Percentiles rank a stretch among this genome's conserved stretches.
Conservation (phyloP, 257 asterid genomes). For the Salvia splendens region DNA sequence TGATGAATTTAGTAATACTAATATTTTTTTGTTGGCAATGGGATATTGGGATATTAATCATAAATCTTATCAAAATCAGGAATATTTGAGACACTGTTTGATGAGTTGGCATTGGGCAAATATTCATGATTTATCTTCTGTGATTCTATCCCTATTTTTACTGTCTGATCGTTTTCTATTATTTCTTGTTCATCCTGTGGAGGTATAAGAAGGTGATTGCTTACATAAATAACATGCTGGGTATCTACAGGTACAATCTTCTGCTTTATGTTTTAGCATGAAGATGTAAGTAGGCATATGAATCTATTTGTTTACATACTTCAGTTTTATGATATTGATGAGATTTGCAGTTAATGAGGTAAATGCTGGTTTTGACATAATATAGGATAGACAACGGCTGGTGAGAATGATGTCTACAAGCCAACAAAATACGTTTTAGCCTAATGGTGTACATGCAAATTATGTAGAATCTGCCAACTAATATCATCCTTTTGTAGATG, state of each 20-base stretch:
- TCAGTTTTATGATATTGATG: background rate
- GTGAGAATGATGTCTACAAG: background rate
- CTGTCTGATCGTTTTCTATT: background rate
- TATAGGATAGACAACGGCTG: background rate
- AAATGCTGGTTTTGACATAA: background rate
- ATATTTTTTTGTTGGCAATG: background rate
- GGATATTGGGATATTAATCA: constrained; percentile 2
- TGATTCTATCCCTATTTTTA: background rate
- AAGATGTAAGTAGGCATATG: background rate
- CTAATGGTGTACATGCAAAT: background rate
- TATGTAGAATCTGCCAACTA: background rate
- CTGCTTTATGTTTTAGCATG: background rate
- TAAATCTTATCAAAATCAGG: background rate
- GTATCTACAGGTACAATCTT: constrained; percentile 1
- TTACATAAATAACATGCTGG: background rate
- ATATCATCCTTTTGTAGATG: background rate
- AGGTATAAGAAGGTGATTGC: background rate
- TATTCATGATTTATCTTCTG: background rate
- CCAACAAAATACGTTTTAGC: background rate
- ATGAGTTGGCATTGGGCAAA: constrained; percentile 10
- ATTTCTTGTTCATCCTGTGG: constrained; percentile 10
- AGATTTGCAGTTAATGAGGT: background rate
- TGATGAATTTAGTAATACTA: constrained; percentile 1
- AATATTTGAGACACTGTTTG: constrained; percentile 14
- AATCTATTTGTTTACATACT: background rate